Evolutionary conservation across 202 grass and related monocot genomes (phyloP).

Genomic region (Alloteropsis angusta): DNA sequence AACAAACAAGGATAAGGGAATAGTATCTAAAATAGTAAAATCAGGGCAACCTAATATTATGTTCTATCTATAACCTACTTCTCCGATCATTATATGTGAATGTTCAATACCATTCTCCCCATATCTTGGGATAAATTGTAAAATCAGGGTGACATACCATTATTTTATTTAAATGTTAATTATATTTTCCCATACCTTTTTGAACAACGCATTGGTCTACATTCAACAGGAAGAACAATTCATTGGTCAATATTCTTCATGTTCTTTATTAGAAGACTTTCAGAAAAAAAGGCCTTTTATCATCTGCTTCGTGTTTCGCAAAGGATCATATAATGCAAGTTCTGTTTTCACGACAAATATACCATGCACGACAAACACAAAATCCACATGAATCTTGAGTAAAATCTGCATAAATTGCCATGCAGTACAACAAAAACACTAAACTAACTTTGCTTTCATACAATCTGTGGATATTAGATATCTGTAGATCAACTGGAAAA

Average conservation of each 20-base stretch:
- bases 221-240: background rate
- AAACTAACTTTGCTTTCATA: background rate
- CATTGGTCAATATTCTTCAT: background rate
- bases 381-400: background rate
- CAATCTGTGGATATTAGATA: background rate
- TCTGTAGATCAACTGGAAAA: background rate
- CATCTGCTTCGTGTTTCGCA: background rate
- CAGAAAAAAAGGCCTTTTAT: background rate
- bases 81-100: background rate
- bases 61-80: background rate
- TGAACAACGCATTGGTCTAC: background rate
- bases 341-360: background rate
- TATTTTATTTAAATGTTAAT: constrained; percentile 3
- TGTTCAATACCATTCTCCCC: background rate
- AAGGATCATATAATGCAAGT: background rate
- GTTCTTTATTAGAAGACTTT: background rate
- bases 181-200: background rate
- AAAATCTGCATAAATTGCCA: background rate
- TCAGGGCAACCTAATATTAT: background rate
- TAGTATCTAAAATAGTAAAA: background rate
- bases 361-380: background rate
- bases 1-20: constrained; percentile 9
- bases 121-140: background rate
- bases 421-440: background rate
- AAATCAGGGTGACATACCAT: background rate